Conservation (phyloP, 2,329 filamentous ascomycete species). For the Pseudogymnoascus sp. region DNA sequence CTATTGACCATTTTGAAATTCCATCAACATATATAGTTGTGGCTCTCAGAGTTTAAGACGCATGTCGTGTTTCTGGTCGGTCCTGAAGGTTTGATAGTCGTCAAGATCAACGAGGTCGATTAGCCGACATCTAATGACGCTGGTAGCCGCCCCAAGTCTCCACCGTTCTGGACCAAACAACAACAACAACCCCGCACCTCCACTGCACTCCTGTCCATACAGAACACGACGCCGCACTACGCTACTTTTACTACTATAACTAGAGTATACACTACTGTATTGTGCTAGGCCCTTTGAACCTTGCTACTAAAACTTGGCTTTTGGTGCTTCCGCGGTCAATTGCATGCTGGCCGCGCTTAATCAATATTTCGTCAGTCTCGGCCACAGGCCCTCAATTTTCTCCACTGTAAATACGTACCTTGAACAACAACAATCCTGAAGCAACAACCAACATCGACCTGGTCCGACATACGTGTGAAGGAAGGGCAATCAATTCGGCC, state of each 20-base stretch:
- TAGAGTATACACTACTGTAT: not conserved
- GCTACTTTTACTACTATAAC: not conserved
- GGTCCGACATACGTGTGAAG: slow-evolving; percentile 1
- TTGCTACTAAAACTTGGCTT: not conserved
- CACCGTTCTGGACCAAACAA: not conserved
- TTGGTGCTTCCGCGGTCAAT: not conserved
- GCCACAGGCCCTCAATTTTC: not conserved
- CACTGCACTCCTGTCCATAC: not conserved
- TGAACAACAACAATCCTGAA: not conserved
- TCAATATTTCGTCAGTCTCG: not conserved
- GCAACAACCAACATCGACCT: not conserved
- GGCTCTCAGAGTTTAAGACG: not conserved
- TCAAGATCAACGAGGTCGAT: not conserved
- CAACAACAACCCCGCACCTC: not conserved
- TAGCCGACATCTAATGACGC: not conserved
- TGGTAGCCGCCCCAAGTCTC: not conserved
- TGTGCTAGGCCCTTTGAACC: not conserved
- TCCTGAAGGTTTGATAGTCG: not conserved
- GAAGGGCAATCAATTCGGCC: not conserved
- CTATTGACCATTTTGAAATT: not conserved
- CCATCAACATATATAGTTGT: slow-evolving; percentile 2
- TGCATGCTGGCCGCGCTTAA: not conserved
- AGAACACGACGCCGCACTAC: not conserved
- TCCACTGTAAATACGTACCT: slow-evolving; percentile 10
- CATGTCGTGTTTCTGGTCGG: not conserved